A percentile compares a stretch with the other conserved stretches of the same genome.
phyloP scores from a whole-genome alignment of 2,329 filamentous ascomycete genomes.

The Clarireedia monteithiana region DNA sequence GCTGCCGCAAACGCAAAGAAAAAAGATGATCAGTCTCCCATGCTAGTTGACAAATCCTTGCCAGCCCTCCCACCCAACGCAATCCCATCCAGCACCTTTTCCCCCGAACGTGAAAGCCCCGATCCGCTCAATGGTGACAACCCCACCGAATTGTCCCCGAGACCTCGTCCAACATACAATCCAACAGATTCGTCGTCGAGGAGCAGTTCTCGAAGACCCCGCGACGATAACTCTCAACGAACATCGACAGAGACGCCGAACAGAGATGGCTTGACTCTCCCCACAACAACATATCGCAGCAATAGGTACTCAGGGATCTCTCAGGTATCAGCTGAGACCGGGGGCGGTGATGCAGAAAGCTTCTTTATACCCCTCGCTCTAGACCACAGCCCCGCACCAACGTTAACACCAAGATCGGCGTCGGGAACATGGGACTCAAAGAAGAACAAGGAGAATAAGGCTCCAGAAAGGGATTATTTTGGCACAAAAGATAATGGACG shows the following conservation, averaged over 20 bases:
- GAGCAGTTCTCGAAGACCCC: slow-evolving; percentile 38
- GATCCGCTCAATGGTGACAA: slow-evolving; percentile 55
- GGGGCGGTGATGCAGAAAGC: slow-evolving; percentile 39
- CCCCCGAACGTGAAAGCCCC: slow-evolving; percentile 46
- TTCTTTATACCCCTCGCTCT: slow-evolving; percentile 72
- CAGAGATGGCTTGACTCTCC: slow-evolving; percentile 59
- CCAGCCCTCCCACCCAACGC: slow-evolving; percentile 81
- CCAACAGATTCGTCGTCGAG: slow-evolving; percentile 49
- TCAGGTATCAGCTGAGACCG: slow-evolving; percentile 39
- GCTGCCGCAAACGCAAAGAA: slow-evolving; percentile 52
- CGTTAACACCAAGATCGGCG: slow-evolving; percentile 44
- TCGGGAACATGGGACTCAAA: slow-evolving; percentile 40
- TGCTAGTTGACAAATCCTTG: slow-evolving; percentile 82
- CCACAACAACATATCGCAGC: slow-evolving; percentile 69
- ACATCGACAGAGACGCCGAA: slow-evolving; percentile 34
- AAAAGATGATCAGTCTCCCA: slow-evolving; percentile 56
- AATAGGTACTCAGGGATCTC: slow-evolving; percentile 67
- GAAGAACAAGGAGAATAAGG: slow-evolving; percentile 27
- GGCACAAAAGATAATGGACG: slow-evolving; percentile 35
- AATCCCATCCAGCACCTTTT: slow-evolving; percentile 53
- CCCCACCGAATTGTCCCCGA: slow-evolving; percentile 61
- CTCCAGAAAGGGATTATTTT: slow-evolving; percentile 51
- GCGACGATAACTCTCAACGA: slow-evolving; percentile 41
- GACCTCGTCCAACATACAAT: slow-evolving; percentile 44
- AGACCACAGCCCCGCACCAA: slow-evolving; percentile 55